These are phyloP conservation scores for Wickerhamiella azyma DNA, from an alignment of 805 yeast species.

Conservation along the genomic window DNA sequence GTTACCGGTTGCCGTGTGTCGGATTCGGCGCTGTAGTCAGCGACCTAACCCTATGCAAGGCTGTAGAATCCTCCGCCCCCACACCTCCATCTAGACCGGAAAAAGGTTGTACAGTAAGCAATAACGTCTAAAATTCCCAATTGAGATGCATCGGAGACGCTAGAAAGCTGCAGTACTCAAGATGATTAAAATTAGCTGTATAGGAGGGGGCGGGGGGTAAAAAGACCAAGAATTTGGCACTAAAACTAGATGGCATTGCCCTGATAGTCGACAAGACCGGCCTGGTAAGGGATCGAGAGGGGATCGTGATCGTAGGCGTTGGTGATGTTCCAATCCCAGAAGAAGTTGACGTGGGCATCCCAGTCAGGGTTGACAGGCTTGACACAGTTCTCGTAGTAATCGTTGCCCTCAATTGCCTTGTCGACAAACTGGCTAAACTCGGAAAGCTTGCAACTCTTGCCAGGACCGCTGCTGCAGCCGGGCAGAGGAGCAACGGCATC, in stretches of 20 bases:
- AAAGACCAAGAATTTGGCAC: no score
- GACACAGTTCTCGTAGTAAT: slow-evolving; percentile 12
- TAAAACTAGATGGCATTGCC: slow-evolving; percentile 10
- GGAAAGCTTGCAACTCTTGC: slow-evolving; percentile 32
- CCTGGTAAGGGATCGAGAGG: slow-evolving; percentile 12
- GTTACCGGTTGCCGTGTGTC: no score
- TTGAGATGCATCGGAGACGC: no score
- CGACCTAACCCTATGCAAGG: no score
- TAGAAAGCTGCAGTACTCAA: no score
- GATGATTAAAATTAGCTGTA: no score
- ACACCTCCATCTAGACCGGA: no score
- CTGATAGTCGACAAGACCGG: slow-evolving; percentile 11
- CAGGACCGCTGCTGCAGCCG: slow-evolving; percentile 38
- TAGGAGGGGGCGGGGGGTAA: no score
- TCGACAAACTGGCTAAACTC: slow-evolving; percentile 15
- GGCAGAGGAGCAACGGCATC: slow-evolving; percentile 42
- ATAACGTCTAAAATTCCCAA: no score
- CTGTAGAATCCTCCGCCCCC: no score
- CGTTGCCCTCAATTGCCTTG: slow-evolving; percentile 8
- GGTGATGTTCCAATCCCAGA: slow-evolving; percentile 21
- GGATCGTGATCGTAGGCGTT: slow-evolving; percentile 11
- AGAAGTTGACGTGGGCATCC: slow-evolving; percentile 18
- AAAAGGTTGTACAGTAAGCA: no score
- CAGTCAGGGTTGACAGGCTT: slow-evolving; percentile 8
- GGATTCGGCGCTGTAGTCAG: no score